Percentiles rank a stretch among this genome's conserved stretches.
These are phyloP conservation scores for Blastobotrys illinoisensis DNA, from an alignment of 1,139 yeast genomes.

Conservation along the genomic window DNA sequence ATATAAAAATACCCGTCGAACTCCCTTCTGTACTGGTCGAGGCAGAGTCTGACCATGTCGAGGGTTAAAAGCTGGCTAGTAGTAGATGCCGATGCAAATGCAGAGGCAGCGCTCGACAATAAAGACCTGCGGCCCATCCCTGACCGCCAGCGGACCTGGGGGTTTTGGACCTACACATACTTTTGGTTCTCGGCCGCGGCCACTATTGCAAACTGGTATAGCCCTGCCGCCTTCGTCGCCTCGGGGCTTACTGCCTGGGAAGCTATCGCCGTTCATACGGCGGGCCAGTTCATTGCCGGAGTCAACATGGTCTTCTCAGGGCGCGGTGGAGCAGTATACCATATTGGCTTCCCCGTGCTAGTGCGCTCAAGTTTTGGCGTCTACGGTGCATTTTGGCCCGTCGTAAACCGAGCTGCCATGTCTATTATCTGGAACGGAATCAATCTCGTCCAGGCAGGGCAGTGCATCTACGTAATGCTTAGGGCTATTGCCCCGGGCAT, in stretches of 20 bases:
- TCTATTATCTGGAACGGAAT: conserved; percentile 79
- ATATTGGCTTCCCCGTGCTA: conserved; percentile 72
- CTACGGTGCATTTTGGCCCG: conserved; percentile 76
- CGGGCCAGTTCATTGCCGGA: conserved; percentile 59
- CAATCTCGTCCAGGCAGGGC: conserved; percentile 72
- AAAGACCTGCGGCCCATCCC: conserved; percentile 20
- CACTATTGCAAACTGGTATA: conserved; percentile 29
- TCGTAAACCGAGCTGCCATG: conserved; percentile 74
- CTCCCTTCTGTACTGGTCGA: not conserved
- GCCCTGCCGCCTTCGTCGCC: conserved; percentile 26
- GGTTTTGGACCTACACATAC: conserved; percentile 19
- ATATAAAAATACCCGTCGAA: not conserved
- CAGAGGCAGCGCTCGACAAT: conserved; percentile 11
- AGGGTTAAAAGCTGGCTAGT: not conserved
- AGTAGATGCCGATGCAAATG: not conserved
- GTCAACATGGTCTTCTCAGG: conserved; percentile 59
- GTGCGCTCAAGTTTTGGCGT: conserved; percentile 72
- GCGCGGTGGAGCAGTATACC: conserved; percentile 68
- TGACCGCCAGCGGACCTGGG: conserved; percentile 19
- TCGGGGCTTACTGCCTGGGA: conserved; percentile 27
- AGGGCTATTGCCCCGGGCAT: conserved; percentile 61
- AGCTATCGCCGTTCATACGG: conserved; percentile 24
- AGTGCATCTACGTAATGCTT: conserved; percentile 67
- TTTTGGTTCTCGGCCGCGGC: conserved; percentile 24
- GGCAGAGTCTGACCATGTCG: not conserved